Evolutionary conservation across 1,139 yeast genomes (phyloP).

Genomic region (Groenewaldozyma sp.): DNA sequence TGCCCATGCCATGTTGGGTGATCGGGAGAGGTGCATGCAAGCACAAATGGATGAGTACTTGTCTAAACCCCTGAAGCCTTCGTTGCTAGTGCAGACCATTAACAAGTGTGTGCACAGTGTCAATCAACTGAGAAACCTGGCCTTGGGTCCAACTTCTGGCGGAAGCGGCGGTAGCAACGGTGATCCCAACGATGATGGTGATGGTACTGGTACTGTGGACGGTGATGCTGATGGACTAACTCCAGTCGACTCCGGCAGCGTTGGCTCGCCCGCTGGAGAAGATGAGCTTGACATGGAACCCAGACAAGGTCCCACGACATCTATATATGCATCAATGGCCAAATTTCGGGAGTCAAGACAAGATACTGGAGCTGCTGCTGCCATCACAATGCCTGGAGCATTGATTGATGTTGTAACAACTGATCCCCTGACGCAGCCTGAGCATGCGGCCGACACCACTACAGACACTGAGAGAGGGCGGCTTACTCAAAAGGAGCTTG

Average conservation of each 20-base stretch:
- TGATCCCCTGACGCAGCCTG: constrained; percentile 2
- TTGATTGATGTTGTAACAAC: not conserved
- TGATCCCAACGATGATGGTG: not conserved
- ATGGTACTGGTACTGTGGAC: no score
- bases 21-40: constrained; percentile 72
- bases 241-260: not conserved
- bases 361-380: constrained; percentile 6
- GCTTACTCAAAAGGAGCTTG: not conserved
- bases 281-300: not conserved
- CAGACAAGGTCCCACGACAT: not conserved
- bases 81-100: constrained; percentile 71
- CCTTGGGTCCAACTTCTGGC: constrained; percentile 27
- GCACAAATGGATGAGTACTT: constrained; percentile 90
- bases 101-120: constrained; percentile 63
- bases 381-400: constrained; percentile 1
- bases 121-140: constrained; percentile 31
- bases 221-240: no score
- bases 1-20: constrained; percentile 90
- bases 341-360: not conserved
- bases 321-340: not conserved
- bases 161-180: constrained; percentile 1
- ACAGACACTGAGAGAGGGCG: not conserved
- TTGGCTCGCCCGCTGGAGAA: not conserved
- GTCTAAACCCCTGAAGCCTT: constrained; percentile 79
- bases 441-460: constrained; percentile 2